These are phyloP conservation scores for Bipolaris sorokiniana DNA, from an alignment of 2,329 filamentous ascomycete species.

Conservation along the genomic window DNA sequence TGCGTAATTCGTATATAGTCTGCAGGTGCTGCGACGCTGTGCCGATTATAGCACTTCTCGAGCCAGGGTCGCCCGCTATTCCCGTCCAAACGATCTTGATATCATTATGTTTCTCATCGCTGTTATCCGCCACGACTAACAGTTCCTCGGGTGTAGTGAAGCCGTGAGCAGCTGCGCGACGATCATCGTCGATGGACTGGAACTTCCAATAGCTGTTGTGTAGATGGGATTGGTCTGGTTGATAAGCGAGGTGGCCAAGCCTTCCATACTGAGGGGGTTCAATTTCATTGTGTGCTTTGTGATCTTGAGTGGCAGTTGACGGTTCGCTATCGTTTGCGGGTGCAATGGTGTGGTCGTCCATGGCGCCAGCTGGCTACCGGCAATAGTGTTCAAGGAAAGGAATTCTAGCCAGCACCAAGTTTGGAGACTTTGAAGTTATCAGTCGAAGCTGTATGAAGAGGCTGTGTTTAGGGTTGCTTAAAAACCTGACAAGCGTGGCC, in stretches of 20 bases:
- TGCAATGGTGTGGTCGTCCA: neutral
- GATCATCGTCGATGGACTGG: constrained; percentile 18
- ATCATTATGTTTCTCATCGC: constrained; percentile 14
- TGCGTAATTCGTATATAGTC: constrained; percentile 21
- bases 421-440: too few species aligned
- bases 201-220: constrained; percentile 28
- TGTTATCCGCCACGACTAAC: constrained; percentile 17
- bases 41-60: constrained; percentile 9
- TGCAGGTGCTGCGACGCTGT: constrained; percentile 18
- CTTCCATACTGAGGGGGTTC: constrained; percentile 8
- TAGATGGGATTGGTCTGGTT: constrained; percentile 4
- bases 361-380: neutral
- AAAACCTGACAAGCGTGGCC: too few species aligned
- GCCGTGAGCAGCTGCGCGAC: constrained; percentile 18
- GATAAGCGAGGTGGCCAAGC: constrained; percentile 18
- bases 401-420: too few species aligned
- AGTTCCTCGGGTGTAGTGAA: constrained; percentile 23
- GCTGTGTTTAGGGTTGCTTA: too few species aligned
- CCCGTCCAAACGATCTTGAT: constrained; percentile 27
- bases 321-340: too few species aligned
- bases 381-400: neutral
- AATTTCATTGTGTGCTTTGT: constrained; percentile 16
- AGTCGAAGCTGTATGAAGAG: too few species aligned
- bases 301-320: constrained; percentile 5
- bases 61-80: constrained; percentile 11